These are phyloP conservation scores for Solanum gracilifrons DNA, from an alignment of 257 asterid species.

Conservation along the genomic window DNA sequence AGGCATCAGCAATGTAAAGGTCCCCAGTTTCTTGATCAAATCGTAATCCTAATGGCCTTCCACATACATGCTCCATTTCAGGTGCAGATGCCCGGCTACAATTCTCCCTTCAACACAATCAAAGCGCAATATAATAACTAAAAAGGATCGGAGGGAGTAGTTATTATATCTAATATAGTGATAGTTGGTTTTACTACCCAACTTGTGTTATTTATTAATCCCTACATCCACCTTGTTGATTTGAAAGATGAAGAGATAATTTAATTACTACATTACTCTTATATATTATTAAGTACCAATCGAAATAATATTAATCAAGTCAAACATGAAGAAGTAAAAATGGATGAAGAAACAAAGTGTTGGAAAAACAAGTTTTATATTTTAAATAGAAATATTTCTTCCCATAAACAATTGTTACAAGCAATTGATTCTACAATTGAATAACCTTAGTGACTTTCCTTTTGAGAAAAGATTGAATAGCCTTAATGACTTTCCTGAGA, in stretches of 20 bases:
- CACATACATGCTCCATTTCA: slow-evolving; percentile 47
- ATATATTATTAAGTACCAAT: not conserved
- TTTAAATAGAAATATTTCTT: not conserved
- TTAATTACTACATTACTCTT: not conserved
- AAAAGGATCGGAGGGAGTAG: not conserved
- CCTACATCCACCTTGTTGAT: not conserved
- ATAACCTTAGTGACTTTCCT: not conserved
- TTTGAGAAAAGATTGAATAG: not conserved
- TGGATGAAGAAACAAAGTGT: not conserved
- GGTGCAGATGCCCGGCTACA: slow-evolving; percentile 42
- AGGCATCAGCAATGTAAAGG: slow-evolving; percentile 70
- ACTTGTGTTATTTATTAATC: not conserved
- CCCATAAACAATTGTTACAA: not conserved
- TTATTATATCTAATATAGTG: not conserved
- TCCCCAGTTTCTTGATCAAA: slow-evolving; percentile 43
- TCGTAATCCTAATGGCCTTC: slow-evolving; percentile 59
- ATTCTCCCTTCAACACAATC: slow-evolving; percentile 20
- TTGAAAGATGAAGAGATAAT: no score
- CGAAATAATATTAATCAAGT: not conserved
- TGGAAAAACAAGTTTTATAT: not conserved
- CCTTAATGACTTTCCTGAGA: not conserved
- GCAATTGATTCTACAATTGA: not conserved
- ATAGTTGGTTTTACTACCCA: not conserved
- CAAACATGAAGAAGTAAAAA: not conserved
- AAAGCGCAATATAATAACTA: not conserved